Evolutionary conservation across 2,329 filamentous ascomycete genomes (phyloP), one percentile per base, ranked within the genome.

Genomic region (Magnaporthales sp.): DNA sequence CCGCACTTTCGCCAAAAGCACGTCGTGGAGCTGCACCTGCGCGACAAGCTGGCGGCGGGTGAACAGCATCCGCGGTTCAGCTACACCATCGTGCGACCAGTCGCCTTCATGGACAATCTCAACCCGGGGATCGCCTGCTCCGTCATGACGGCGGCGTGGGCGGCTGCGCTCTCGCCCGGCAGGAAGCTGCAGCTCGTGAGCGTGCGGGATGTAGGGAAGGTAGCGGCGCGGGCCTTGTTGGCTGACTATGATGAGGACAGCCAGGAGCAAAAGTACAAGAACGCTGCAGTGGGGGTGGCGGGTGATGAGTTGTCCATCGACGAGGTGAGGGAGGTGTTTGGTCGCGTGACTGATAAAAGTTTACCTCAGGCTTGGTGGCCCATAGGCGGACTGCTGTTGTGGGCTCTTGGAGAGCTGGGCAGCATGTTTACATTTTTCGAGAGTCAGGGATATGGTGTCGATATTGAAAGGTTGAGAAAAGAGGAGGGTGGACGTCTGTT

Each of bases 11-110:
- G 60, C 63, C 67, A 67, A 69, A 90, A 90, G 75, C 81, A 85
- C 72, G 75, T 83, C 56, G 83, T 89, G 70, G 87, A 90, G 75
- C 72, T 83, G 66, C 79, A 89, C 70, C 78, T 89, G 38, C 77
- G 83, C 30, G 79, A 76, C 71, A 67, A 71, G 68, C 70, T 70
- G 19, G 65, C 66, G n/a, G 63, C 60, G n/a, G 65, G 62, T 38
- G 63, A 71, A 26, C 31, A 63, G 30, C 67, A 70, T n/a, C 67
- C 63, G n/a, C 11, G 8, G 54, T 70, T 75, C 69, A 72, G 69
- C 30, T 79, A 77, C 72, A 79, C 78, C 30, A 76, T 80, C 63
- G 69, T 81, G 19, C 73, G 78, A 7, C 79, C 78, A 1, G 73
- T 73, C 7, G 77, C 75, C 4, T 80, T 80, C 72, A 74, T 80